Base-by-base conservation (phyloP, 2,329 filamentous ascomycete genomes). In the Lachnellula occidentalis region DNA sequence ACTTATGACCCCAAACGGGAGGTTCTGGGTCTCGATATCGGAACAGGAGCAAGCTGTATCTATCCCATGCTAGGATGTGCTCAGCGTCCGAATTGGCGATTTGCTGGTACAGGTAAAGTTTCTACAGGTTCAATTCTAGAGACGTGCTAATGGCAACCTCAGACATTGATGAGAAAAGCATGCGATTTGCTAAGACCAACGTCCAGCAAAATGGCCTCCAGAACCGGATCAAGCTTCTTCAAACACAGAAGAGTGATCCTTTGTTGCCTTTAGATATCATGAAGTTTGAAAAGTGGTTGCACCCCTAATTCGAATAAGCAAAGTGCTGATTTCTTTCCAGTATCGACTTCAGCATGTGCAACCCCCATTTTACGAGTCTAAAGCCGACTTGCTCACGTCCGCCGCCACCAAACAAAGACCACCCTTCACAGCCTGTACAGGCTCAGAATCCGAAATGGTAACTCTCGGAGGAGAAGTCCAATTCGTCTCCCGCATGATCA, bases 361-460 rank as follows among this genome's bases (percentile, higher is more conserved):
- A 99, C 62, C 94, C 0, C 94, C 94, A 0, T 99, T 99, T 73
- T 97, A 96, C 74, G 71, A 77, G n/a, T 91, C 88, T 0, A 73
- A 79, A 3, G 71, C 78, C 5, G 90, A 95, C 49, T 81, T 96
- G 71, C 61, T 78, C 3, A 72, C 75, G 4, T 86, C 86, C 1
- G 86, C 88, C 0, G 70, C 75, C 15, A 71, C 78, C 37, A 96
- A 96, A 69, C 72, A 78, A 3, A 77, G 78, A 0, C 83, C 83
- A 0, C 87, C 92, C 0, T 81, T 81, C 53, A 87, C 88, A 0
- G 84, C 87, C 48, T 83, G 83, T 66, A 95, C 92, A 0, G 94
- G 92, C 6, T 81, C 87, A 0, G 78, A 82, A 0, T 77, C 85
- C 1, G 94, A 99, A 70, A 96, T 97, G 92, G 85, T 97, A 1